Evolutionary conservation across 2,329 filamentous ascomycete genomes (phyloP), one percentile per base, ranked within the genome.

Genomic region (Sphaceloma murrayae): DNA sequence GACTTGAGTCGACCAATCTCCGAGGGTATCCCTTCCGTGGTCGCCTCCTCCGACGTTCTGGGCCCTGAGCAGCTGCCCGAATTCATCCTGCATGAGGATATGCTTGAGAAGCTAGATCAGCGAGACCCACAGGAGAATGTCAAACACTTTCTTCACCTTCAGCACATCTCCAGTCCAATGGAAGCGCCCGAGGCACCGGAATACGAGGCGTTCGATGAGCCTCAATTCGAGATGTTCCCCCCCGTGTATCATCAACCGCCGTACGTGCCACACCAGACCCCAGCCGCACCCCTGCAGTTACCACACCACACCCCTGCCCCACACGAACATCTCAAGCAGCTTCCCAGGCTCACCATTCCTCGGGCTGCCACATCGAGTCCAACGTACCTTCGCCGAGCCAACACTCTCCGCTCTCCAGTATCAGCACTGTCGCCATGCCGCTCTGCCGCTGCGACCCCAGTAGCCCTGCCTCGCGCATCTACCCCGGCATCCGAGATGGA

Each of bases 401-500:
- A 45, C 45, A 47, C 52, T 31, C 38, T 52, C 42, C 53, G 44
- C 11, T 44, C 49, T 47, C 47, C 49, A 36, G 18, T 52, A 24
- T 45, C 51, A 48, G 38, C 67, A 24, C 61, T 65, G 51, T 66
- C 68, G 34, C 65, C 69, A 43, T 68, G 64, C 54, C 63, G 66
- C 51, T 68, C 63, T 46, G 63, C 62, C 18, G 59, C 59, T 13
- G 57, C 57, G 21, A 75, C 74, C 1, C 73, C 81, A 3, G 70
- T 73, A 0, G 68, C 72, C 39, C 48, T 81, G 31, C 88, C 87
- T 64, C 78, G 84, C 45, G 18, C 24, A 7, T 21, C 13, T n/a
- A 93, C 85, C 0, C 87, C 88, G 11, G 84, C 88, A 60, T 94
- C 88, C 2, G 87, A 94, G 57, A 81, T 89, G 72, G 89, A 95